Evolutionary conservation across 1,139 yeast genomes (phyloP).

Genomic region (Magnusiomyces sp.): DNA sequence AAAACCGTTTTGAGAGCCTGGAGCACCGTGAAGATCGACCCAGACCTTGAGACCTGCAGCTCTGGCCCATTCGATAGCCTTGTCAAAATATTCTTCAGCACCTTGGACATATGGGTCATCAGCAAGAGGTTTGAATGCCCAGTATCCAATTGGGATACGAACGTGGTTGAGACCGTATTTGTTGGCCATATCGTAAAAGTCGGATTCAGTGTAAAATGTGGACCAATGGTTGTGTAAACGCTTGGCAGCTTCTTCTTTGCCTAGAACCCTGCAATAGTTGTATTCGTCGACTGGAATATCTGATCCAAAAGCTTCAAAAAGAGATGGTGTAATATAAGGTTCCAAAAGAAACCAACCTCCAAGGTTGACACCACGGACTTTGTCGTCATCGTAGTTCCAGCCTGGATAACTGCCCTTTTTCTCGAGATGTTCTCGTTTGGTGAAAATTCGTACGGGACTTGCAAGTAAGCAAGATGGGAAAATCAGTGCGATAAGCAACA

Average conservation of each 20-base stretch:
- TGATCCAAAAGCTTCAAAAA: slow-evolving; percentile 47
- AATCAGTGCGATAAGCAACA: too few relatives aligned
- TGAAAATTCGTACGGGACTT: too few relatives aligned
- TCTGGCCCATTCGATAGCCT: slow-evolving; percentile 71
- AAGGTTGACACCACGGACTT: slow-evolving; percentile 68
- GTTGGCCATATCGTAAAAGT: slow-evolving; percentile 50
- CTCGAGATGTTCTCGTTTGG: too few relatives aligned
- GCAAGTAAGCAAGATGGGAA: too few relatives aligned
- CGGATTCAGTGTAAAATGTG: slow-evolving; percentile 68
- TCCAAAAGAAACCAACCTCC: slow-evolving; percentile 93
- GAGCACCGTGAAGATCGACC: slow-evolving; percentile 92
- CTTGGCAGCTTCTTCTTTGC: slow-evolving; percentile 46
- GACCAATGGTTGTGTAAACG: slow-evolving; percentile 67
- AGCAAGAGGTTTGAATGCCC: slow-evolving; percentile 69
- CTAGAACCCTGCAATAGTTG: slow-evolving; percentile 55
- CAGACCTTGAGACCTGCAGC: slow-evolving; percentile 61
- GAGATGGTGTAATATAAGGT: slow-evolving; percentile 73
- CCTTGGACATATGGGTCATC: slow-evolving; percentile 87
- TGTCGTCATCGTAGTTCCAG: slow-evolving; percentile 43
- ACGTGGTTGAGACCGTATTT: slow-evolving; percentile 71
- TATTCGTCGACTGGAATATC: slow-evolving; percentile 79
- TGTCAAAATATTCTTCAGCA: slow-evolving; percentile 62
- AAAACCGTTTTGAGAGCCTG: slow-evolving; percentile 96
- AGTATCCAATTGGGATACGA: slow-evolving; percentile 89
- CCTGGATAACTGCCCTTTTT: too few relatives aligned